phyloP scores from a whole-genome alignment of 495 filamentous ascomycete species.

The Poronia punctata region DNA sequence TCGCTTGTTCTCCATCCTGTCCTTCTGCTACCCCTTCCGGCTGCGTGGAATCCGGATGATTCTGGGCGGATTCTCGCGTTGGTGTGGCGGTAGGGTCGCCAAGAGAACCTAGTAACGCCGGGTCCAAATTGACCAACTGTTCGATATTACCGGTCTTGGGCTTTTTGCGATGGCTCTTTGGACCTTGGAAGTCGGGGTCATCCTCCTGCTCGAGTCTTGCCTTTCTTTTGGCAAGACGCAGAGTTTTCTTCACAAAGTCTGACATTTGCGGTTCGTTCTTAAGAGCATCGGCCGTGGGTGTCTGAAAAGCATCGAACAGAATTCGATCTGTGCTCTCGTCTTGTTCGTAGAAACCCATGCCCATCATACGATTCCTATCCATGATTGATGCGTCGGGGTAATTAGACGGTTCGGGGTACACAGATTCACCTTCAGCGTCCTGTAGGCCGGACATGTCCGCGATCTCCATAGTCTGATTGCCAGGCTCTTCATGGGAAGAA shows the following conservation, averaged over 20 bases:
- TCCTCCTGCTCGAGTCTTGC: constrained; percentile 37
- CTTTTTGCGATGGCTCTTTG: constrained; percentile 33
- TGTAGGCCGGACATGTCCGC: constrained; percentile 12
- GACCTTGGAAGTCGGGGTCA: constrained; percentile 40
- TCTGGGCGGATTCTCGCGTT: background rate
- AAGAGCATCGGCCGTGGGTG: constrained; percentile 32
- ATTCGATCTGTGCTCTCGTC: constrained; percentile 45
- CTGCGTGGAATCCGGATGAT: constrained; percentile 3
- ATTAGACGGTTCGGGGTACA: constrained; percentile 26
- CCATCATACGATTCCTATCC: constrained; percentile 42
- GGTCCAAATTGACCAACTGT: constrained; percentile 29
- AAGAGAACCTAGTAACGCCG: constrained; percentile 20
- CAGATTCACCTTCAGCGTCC: constrained; percentile 18
- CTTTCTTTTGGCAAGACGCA: constrained; percentile 39
- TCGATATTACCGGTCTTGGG: constrained; percentile 26
- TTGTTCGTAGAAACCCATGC: constrained; percentile 49
- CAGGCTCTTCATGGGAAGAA: constrained; percentile 4
- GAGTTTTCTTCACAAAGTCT: constrained; percentile 41
- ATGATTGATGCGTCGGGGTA: constrained; percentile 44
- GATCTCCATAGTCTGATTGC: constrained; percentile 7
- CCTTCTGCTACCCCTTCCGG: constrained; percentile 2
- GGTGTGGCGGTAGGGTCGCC: constrained; percentile 16
- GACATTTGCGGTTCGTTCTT: constrained; percentile 37
- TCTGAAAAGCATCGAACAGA: constrained; percentile 43
- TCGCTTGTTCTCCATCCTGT: constrained; percentile 7